Evolutionary conservation across 768 basidiomycete genomes (phyloP).

Genomic region (Rubroboletus pulcherrimus): DNA sequence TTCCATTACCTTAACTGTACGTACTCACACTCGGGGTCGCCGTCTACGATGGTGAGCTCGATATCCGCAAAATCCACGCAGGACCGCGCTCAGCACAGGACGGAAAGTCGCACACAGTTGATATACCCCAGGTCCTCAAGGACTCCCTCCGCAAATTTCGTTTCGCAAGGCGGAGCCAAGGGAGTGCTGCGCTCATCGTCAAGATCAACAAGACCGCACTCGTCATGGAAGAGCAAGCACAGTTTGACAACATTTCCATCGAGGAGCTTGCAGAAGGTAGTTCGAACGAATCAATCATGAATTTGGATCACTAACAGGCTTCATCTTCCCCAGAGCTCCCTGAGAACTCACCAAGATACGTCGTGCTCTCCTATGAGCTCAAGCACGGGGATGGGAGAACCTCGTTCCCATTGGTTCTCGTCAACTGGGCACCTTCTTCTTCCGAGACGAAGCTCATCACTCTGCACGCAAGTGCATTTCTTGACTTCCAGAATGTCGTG

Average conservation of each 20-base stretch:
- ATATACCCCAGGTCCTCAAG: constrained; percentile 78
- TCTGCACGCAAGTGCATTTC: constrained; percentile 76
- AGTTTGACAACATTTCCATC: constrained; percentile 69
- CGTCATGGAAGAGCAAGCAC: constrained; percentile 79
- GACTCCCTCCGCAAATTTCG: constrained; percentile 81
- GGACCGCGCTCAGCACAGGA: not conserved
- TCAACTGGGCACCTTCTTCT: constrained; percentile 84
- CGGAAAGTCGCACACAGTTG: constrained; percentile 55
- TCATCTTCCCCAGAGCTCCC: constrained; percentile 62
- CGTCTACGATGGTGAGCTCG: constrained; percentile 22
- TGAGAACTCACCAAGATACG: constrained; percentile 81
- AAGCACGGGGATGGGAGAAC: constrained; percentile 76
- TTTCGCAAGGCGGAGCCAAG: constrained; percentile 59
- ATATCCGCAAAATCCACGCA: not conserved
- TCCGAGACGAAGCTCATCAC: constrained; percentile 76
- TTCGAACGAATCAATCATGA: constrained; percentile 3
- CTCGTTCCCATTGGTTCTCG: constrained; percentile 78
- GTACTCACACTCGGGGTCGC: not conserved
- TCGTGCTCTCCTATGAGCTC: constrained; percentile 80
- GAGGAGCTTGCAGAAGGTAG: constrained; percentile 87
- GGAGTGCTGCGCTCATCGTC: constrained; percentile 76
- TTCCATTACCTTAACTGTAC: not conserved
- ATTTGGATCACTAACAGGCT: not conserved
- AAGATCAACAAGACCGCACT: constrained; percentile 87
- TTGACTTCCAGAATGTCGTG: constrained; percentile 78